A percentile compares a stretch with the other conserved stretches of the same genome.
phyloP scores from a whole-genome alignment of 306 rosid species.

The Gillenia trifoliata region DNA sequence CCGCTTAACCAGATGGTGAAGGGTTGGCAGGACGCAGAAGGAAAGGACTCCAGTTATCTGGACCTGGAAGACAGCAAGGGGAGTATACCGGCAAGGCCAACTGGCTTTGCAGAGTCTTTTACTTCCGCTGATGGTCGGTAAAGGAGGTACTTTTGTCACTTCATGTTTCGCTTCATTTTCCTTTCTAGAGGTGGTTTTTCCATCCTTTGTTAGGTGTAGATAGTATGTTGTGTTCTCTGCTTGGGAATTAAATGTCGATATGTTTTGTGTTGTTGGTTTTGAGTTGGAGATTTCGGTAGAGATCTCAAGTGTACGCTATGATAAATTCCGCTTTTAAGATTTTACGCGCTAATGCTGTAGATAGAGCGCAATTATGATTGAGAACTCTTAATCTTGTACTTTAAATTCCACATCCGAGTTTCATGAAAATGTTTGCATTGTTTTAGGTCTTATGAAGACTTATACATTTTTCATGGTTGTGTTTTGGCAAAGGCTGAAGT shows the following conservation, averaged over 20 bases:
- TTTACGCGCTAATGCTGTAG: conserved; percentile 40
- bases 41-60: conserved; percentile 62
- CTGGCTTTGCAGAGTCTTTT: conserved; percentile 93
- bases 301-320: conserved; percentile 36
- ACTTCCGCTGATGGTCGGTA: conserved; percentile 94
- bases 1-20: conserved; percentile 97
- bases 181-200: background rate
- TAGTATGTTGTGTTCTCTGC: conserved; percentile 34
- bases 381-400: conserved; percentile 14
- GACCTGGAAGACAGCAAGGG: conserved; percentile 83
- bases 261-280: conserved; percentile 19
- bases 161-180: background rate
- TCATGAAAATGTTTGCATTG: background rate
- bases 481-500: background rate
- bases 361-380: conserved; percentile 40
- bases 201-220: conserved; percentile 45
- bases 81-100: conserved; percentile 92
- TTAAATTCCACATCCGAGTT: background rate
- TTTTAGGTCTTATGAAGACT: background rate
- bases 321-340: conserved; percentile 29
- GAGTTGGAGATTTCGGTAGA: conserved; percentile 42
- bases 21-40: conserved; percentile 98
- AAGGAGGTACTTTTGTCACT: conserved; percentile 35
- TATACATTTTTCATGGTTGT: too few relatives aligned
- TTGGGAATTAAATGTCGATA: conserved; percentile 29